These are phyloP conservation scores for Arxiozyma bovina DNA, from an alignment of 1,139 yeast genomes.

Conservation along the genomic window DNA sequence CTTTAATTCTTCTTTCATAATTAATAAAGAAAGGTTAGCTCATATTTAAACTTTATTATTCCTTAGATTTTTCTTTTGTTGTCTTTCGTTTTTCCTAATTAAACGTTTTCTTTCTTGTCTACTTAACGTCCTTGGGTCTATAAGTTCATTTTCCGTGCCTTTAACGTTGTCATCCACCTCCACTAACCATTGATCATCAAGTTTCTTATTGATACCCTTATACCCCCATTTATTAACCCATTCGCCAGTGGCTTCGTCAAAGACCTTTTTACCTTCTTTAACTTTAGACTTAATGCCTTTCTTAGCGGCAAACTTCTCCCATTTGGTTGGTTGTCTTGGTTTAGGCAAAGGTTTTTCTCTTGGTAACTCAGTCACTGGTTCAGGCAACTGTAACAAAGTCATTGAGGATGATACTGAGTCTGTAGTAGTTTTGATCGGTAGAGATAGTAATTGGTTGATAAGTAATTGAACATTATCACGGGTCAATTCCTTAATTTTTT, in stretches of 20 bases:
- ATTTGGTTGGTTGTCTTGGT: constrained; percentile 82
- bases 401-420: constrained; percentile 58
- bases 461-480: constrained; percentile 90
- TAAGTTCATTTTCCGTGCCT: constrained; percentile 58
- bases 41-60: constrained; percentile 18
- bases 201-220: constrained; percentile 79
- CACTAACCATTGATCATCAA: constrained; percentile 91
- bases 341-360: constrained; percentile 95
- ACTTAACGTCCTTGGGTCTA: constrained; percentile 75
- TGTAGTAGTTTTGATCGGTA: constrained; percentile 80
- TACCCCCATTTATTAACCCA: constrained; percentile 99
- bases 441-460: constrained; percentile 79
- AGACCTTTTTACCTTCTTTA: constrained; percentile 83
- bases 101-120: constrained; percentile 80
- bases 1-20: neutral
- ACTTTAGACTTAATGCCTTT: constrained; percentile 91
- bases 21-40: neutral
- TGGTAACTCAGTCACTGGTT: constrained; percentile 73
- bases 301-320: constrained; percentile 94
- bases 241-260: constrained; percentile 79
- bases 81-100: constrained; percentile 76
- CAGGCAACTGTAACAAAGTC: constrained; percentile 80
- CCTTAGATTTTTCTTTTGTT: constrained; percentile 73
- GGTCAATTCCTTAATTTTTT: constrained; percentile 55
- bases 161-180: constrained; percentile 75